phyloP scores from a whole-genome alignment of 176 grass and related monocot genomes.

The Alopecurus myosuroides region DNA sequence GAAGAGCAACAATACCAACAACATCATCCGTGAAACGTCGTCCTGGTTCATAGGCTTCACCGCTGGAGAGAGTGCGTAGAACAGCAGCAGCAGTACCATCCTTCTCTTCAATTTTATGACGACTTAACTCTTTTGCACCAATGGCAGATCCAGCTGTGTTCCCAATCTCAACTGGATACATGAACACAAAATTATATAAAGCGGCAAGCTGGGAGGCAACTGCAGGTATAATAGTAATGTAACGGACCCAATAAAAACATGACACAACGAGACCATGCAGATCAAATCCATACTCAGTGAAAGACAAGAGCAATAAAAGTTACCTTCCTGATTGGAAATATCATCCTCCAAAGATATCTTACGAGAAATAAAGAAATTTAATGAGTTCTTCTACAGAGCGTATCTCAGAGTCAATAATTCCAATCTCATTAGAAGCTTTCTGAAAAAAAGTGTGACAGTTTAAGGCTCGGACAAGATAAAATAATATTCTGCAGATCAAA shows the following conservation, averaged over 20 bases:
- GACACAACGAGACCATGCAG: neutral
- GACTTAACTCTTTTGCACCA: slow-evolving; percentile 2
- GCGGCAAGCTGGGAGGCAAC: neutral
- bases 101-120: slow-evolving; percentile 10
- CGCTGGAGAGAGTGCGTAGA: neutral
- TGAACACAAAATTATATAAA: neutral
- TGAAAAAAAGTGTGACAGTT: neutral
- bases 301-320: neutral
- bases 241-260: neutral
- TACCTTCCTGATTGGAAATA: slow-evolving; percentile 14
- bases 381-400: neutral
- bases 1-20: slow-evolving; percentile 32
- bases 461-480: neutral
- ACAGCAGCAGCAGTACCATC: slow-evolving; percentile 28
- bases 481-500: neutral
- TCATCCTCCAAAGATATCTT: neutral
- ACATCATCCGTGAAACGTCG: neutral
- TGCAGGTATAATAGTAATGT: neutral
- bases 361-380: neutral
- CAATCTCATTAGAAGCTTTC: neutral
- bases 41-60: neutral
- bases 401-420: neutral
- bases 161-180: slow-evolving; percentile 22
- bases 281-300: neutral
- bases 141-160: neutral